Evolutionary conservation across 2,329 filamentous ascomycete species (phyloP), one percentile per base, ranked within the genome.

Genomic region (Hypoxylon sp.): DNA sequence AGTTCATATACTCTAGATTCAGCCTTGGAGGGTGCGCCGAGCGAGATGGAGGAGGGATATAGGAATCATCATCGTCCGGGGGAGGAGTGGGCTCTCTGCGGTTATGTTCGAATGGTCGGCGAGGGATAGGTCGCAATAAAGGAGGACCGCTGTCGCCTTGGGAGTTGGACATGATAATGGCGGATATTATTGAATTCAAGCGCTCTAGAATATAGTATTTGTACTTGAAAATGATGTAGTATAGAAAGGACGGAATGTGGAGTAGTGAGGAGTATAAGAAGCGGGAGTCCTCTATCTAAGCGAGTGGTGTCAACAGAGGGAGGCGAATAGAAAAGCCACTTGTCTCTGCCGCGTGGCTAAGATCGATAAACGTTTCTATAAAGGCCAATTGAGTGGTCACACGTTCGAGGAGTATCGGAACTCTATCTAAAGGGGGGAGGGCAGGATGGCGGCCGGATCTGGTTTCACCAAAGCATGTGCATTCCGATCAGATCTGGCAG

Each of bases 61-160:
- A 52, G 4, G 78, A 75, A 28, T 79, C 76, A 41, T 81, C 78
- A 28, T 78, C 77, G 0, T 43, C 38, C 21, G 38, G 38, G 21
- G 83, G 82, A 5, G 84, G 83, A 7, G 83, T 85, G 38, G 82
- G 80, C 67, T 79, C 81, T 57, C 79, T 79, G 49, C 84, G 80
- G 63, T 84, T 85, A 65, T 90, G 79, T 30, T 90, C 86, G 80
- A 94, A 94, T 14, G 90, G 86, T 48, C 92, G 88, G 65, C 91
- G 88, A 21, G 92, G 91, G 67, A 90, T 86, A 5, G 93, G 93
- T 52, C 90, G 89, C 69, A 91, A 77, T 70, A 93, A 81, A 38
- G 84, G 84, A 62, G 88, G 87, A 30, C 68, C 65, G 45, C 82
- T 80, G 65, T 82, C 80, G 59, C 82, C 80, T 60, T 67, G 67